Conservation (phyloP, 352 stramenopile genomes). For the Pythium guiyangense region DNA sequence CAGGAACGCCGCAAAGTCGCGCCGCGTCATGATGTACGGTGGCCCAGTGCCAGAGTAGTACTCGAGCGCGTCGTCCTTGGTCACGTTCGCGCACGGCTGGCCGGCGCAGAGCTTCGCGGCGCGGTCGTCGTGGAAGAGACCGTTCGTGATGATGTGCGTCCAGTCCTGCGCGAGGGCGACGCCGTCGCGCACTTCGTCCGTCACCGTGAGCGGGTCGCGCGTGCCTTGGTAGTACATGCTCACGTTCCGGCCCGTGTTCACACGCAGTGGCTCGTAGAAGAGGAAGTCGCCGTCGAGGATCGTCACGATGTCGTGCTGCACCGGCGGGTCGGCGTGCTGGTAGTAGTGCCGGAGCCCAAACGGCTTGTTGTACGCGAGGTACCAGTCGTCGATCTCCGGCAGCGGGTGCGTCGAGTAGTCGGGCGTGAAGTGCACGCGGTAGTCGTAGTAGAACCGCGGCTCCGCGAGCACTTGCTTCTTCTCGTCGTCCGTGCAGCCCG, state of each 20-base stretch:
- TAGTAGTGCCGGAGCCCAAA: too few species aligned
- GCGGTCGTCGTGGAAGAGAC: conserved; percentile 1
- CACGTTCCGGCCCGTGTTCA: conserved; percentile 13
- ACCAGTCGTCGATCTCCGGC: too few species aligned
- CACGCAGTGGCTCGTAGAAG: too few species aligned
- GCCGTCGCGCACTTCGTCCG: conserved; percentile 16
- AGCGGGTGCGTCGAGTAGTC: too few species aligned
- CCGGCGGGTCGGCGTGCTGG: too few species aligned
- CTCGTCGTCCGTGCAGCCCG: too few species aligned
- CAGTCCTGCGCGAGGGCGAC: conserved; percentile 17
- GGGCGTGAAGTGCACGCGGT: too few species aligned
- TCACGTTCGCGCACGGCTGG: conserved; percentile 13
- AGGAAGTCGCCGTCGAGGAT: too few species aligned
- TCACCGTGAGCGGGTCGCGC: conserved; percentile 5
- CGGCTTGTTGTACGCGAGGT: too few species aligned
- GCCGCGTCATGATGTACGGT: too few species aligned
- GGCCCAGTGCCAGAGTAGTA: conserved; percentile 22
- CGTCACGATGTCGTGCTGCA: too few species aligned
- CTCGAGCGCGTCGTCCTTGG: conserved; percentile 14
- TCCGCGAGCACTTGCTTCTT: conserved; percentile 19
- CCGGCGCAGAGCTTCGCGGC: conserved; percentile 6
- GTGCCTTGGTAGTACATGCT: too few species aligned
- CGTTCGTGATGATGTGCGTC: conserved; percentile 9
- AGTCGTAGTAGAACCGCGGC: conserved; percentile 45
- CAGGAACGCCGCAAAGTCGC: conserved; percentile 18